A percentile compares a stretch with the other conserved stretches of the same genome.
These are phyloP conservation scores for Eucalyptus leucophloia DNA, from an alignment of 345 rosid species.

Conservation along the genomic window DNA sequence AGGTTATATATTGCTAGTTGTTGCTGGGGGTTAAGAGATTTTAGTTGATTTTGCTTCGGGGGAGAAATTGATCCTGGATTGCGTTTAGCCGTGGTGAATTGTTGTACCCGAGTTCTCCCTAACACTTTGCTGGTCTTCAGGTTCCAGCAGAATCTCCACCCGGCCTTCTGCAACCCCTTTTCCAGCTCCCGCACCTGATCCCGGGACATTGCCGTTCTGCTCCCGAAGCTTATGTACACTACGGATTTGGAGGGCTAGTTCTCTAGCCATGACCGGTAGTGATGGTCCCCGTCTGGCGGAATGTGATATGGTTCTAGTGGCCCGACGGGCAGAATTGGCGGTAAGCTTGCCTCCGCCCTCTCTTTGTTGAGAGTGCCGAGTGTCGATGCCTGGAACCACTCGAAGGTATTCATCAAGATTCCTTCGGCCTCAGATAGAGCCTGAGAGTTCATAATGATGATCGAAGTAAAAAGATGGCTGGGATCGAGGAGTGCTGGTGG, in stretches of 20 bases:
- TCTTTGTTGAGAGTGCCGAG: neutral
- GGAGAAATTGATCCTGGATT: no score
- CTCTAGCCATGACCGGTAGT: slow-evolving; percentile 17
- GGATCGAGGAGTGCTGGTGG: slow-evolving; percentile 10
- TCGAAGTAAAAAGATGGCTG: neutral
- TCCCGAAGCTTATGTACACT: slow-evolving; percentile 28
- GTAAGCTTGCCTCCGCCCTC: neutral
- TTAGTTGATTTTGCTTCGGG: no score
- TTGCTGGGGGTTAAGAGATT: no score
- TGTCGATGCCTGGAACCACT: slow-evolving; percentile 6
- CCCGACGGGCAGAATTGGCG: slow-evolving; percentile 8
- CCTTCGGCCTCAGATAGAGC: slow-evolving; percentile 3
- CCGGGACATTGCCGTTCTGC: slow-evolving; percentile 11
- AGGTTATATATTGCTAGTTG: no score
- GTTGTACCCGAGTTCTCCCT: no score
- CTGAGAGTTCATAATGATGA: neutral
- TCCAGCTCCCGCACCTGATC: slow-evolving; percentile 27
- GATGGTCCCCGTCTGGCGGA: neutral
- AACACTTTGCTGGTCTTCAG: slow-evolving; percentile 8
- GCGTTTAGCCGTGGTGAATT: no score
- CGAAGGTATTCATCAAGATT: slow-evolving; percentile 16
- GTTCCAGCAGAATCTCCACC: slow-evolving; percentile 25
- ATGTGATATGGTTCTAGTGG: slow-evolving; percentile 10
- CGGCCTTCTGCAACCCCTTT: slow-evolving; percentile 13
- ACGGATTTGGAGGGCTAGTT: slow-evolving; percentile 13